Conservation (phyloP, 345 rosid genomes). For the Abelmoschus esculentus region DNA sequence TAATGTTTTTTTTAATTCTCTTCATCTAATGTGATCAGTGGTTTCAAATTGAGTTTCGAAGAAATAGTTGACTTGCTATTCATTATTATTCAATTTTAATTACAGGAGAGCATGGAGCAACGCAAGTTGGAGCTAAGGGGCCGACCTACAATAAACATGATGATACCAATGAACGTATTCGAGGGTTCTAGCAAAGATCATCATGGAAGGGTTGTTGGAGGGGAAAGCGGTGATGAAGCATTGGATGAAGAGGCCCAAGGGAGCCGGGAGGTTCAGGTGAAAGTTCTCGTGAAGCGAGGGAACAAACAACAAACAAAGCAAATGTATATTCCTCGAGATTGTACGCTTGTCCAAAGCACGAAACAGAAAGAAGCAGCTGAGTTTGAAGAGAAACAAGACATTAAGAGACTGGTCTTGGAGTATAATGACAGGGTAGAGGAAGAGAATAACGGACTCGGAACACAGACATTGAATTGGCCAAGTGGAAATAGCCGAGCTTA, state of each 20-base stretch:
- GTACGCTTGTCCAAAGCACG: constrained; percentile 82
- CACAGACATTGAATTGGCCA: constrained; percentile 69
- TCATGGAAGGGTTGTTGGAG: constrained; percentile 58
- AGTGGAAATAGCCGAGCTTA: constrained; percentile 47
- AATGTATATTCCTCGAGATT: constrained; percentile 86
- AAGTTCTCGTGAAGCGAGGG: constrained; percentile 94
- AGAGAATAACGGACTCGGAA: constrained; percentile 68
- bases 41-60: not conserved
- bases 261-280: constrained; percentile 81
- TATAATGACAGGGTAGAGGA: constrained; percentile 96
- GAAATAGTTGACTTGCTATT: not conserved
- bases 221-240: constrained; percentile 78
- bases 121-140: constrained; percentile 83
- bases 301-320: constrained; percentile 93
- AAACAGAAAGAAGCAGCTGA: constrained; percentile 98
- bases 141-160: constrained; percentile 80
- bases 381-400: constrained; percentile 94
- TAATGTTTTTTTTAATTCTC: not conserved
- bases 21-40: not conserved
- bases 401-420: constrained; percentile 90
- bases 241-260: constrained; percentile 67
- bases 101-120: constrained; percentile 98
- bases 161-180: constrained; percentile 82
- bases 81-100: constrained; percentile 14
- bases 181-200: constrained; percentile 85